Base-by-base conservation (phyloP, 371 early-diverging fungal genomes). In the Mortierella sp. region DNA sequence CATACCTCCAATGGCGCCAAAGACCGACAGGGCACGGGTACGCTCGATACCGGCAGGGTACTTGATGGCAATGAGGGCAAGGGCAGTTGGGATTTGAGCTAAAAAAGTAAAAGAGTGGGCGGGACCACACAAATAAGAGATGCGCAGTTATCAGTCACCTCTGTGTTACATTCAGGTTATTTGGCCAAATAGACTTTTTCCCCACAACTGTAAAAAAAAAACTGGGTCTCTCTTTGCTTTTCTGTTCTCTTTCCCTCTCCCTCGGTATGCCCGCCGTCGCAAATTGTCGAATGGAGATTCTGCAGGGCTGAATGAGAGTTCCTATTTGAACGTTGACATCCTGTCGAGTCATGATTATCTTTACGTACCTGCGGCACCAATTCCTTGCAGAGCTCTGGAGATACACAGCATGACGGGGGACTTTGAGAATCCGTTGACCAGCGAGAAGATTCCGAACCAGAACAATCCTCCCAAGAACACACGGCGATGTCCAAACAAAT, bases 81-180 rank as follows among this genome's bases (percentile, higher is more conserved):
- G 70, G 14, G 84, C 84, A 4, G 84, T 83, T 4, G 84, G 84
- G 44, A 83, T 83, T 66, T 81, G 82, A 40, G 82, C 82, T 79
- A 41, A 13, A 48, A 41, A 26, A 7, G 58, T 31, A 19, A 16
- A 58, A 1, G 29, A 26, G 29, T 24, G 29, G n/a, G n/a, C n/a
- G n/a, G 53, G 29, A 50, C 52, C 52, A 53, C 29, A 26, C 4
- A 1, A n/a, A n/a, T 48, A 0, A 2, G 26, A 55, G 58, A 34
- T 58, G 58, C 58, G 58, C 26, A 31, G 55, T 31, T 24, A 8
- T 29, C 55, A 45, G 39, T 22, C 31, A 44, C 8, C 22, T 34
- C 55, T 55, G 58, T 58, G 34, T 58, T 31, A 58, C 58, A 34
- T 31, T 34, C 34, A 34, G 58, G 58, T 16, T 55, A 34, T 34